Percentiles rank a stretch among this genome's conserved stretches.
These are phyloP conservation scores for Pinus taeda DNA, from an alignment of 75 land plant species.

Conservation along the genomic window DNA sequence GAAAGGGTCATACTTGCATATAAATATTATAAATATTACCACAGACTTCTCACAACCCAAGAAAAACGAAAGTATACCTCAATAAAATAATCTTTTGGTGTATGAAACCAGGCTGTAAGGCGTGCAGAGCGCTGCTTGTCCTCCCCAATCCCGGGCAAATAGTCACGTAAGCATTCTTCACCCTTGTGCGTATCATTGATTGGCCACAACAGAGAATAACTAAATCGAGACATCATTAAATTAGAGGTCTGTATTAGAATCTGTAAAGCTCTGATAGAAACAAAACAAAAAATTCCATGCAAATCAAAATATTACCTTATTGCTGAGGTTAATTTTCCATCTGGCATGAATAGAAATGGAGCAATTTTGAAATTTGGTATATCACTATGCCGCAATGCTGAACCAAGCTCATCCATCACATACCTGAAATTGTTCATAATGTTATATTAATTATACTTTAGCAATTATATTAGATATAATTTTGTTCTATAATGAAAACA, in stretches of 20 bases:
- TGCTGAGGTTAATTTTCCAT: conserved; percentile 80
- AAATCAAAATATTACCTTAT: conserved; percentile 49
- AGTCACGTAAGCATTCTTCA: conserved; percentile 96
- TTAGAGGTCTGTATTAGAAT: background rate
- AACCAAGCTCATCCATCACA: conserved; percentile 98
- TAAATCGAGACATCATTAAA: conserved; percentile 20
- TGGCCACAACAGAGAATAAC: conserved; percentile 92
- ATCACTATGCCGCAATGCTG: conserved; percentile 91
- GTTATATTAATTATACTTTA: background rate
- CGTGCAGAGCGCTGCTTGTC: conserved; percentile 93
- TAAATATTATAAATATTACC: background rate
- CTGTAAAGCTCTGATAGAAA: background rate
- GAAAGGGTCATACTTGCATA: background rate
- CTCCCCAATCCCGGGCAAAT: conserved; percentile 86
- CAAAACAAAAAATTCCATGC: background rate
- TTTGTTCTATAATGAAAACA: background rate
- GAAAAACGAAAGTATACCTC: conserved; percentile 30
- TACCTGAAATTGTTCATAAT: conserved; percentile 45
- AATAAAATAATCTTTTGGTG: conserved; percentile 76
- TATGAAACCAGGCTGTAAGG: conserved; percentile 97
- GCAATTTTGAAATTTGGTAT: conserved; percentile 79
- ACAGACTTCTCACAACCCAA: background rate
- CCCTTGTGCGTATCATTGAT: conserved; percentile 57
- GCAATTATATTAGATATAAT: background rate
- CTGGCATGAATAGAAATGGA: conserved; percentile 95